A percentile compares a stretch with the other conserved stretches of the same genome.
Conservation (phyloP, 768 basidiomycete species). For the Roridomyces roridus region DNA sequence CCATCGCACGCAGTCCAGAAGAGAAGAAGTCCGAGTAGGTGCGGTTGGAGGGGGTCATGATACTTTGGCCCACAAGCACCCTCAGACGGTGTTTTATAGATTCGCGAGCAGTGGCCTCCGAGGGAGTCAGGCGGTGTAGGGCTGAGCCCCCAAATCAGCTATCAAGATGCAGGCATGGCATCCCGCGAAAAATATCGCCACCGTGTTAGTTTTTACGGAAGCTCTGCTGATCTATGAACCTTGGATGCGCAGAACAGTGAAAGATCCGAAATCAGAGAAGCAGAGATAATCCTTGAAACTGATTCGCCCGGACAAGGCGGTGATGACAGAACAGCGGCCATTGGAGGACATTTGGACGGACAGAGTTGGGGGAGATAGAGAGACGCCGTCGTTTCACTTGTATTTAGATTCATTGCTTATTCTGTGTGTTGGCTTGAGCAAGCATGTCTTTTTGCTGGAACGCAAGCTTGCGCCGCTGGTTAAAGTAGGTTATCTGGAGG, state of each 20-base stretch:
- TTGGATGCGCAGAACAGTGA: background rate
- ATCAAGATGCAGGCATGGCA: slow-evolving; percentile 5
- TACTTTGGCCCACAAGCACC: slow-evolving; percentile 23
- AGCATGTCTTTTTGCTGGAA: slow-evolving; percentile 80
- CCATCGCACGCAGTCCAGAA: slow-evolving; percentile 50
- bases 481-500: slow-evolving; percentile 89
- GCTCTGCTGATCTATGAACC: slow-evolving; percentile 5
- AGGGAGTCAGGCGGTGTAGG: background rate
- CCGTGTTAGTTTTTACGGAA: background rate
- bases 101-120: background rate
- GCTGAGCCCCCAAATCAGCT: background rate
- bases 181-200: background rate
- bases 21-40: slow-evolving; percentile 56
- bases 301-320: slow-evolving; percentile 9
- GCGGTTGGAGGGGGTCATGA: slow-evolving; percentile 28
- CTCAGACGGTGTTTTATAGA: slow-evolving; percentile 14
- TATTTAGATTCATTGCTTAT: slow-evolving; percentile 4
- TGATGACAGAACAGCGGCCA: slow-evolving; percentile 8
- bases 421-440: slow-evolving; percentile 44
- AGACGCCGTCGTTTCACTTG: slow-evolving; percentile 7
- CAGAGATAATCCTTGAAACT: slow-evolving; percentile 12
- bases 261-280: slow-evolving; percentile 14
- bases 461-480: slow-evolving; percentile 84
- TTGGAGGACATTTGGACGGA: slow-evolving; percentile 8
- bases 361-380: slow-evolving; percentile 7